Base-by-base conservation (phyloP, 208 protist genomes). In the Leishmania major region DNA sequence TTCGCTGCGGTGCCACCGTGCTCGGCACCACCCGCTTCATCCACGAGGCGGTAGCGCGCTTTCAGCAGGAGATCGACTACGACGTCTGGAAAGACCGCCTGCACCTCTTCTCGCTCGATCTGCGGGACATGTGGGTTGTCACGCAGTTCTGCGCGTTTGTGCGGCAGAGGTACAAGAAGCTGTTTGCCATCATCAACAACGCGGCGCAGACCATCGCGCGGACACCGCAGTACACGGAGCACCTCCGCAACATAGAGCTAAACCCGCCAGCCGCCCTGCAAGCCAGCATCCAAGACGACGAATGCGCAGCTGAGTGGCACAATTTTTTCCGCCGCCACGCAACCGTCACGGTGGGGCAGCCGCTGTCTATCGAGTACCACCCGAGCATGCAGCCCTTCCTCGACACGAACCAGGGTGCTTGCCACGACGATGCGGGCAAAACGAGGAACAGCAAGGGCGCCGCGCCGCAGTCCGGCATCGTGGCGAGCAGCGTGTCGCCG, bases 171-270 rank as follows among this genome's bases (percentile, higher is more conserved):
- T 97, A 91, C 83, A 72, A 78, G 13, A 93, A 95, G 74, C 82
- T 99, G 28, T 98, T 98, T 83, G 96, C 97, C 62, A 95, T 99
- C 73, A 96, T 99, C 83, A 99, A 99, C 94, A 99, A 99, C 85
- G 99, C 99, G 0, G 97, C 97, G n/a, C 98, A 99, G 91, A 99
- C 98, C 17, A 97, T 99, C 43, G 89, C 97, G 11, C 92, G 97
- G 31, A 99, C 98, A 40, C 89, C 97, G 59, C 82, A 90, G 59
- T 99, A 98, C 90, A 99, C 98, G 59, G 88, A 85, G 67, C 89
- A 96, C 83, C 85, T 99, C 11, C 89, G 92, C 57, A 67, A 77
- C 51, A 88, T 96, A 31, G 96, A 98, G 86, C 62, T 87, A 77
- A 66, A 88, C 69, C 90, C 93, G 4, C 81, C 88, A 3, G 66